Evolutionary conservation across 2,329 filamentous ascomycete genomes (phyloP).

Genomic region (Colletotrichum sp.): DNA sequence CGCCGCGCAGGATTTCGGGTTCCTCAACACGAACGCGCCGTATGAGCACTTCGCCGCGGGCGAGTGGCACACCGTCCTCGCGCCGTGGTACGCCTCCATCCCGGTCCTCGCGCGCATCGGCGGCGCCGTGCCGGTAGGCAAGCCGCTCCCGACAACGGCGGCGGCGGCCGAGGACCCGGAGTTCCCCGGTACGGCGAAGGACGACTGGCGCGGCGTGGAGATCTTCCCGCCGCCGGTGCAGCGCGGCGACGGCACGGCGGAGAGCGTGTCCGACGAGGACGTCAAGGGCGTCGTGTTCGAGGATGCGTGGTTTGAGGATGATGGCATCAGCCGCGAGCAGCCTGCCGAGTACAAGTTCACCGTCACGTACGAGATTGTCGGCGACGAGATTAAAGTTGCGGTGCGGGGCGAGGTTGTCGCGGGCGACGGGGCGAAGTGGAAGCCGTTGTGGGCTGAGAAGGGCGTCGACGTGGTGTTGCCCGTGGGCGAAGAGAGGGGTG

Average conservation of each 20-base stretch:
- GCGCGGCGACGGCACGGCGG: not conserved
- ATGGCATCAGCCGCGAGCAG: conserved; percentile 32
- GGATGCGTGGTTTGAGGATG: conserved; percentile 41
- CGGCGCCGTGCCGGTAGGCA: conserved; percentile 42
- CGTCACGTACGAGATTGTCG: not conserved
- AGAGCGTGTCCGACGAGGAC: not conserved
- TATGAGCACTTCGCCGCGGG: conserved; percentile 59
- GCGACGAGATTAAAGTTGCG: not conserved
- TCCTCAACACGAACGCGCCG: conserved; percentile 66
- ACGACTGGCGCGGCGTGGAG: conserved; percentile 47
- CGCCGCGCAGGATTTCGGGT: conserved; percentile 54
- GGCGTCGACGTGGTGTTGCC: conserved; percentile 11
- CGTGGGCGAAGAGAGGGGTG: conserved; percentile 4
- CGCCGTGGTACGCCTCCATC: conserved; percentile 47
- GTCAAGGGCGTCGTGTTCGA: conserved; percentile 28
- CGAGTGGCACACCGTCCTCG: conserved; percentile 42
- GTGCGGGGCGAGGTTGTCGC: not conserved
- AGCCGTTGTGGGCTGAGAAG: conserved; percentile 1
- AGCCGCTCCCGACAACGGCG: conserved; percentile 39
- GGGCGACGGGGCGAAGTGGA: not conserved
- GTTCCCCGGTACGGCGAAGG: conserved; percentile 40
- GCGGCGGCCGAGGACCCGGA: conserved; percentile 39
- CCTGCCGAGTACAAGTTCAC: conserved; percentile 9
- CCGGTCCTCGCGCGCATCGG: conserved; percentile 44
- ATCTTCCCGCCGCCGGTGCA: conserved; percentile 41